Evolutionary conservation across 495 filamentous ascomycete genomes (phyloP).

Genomic region (Lasiosphaeris hirsuta): DNA sequence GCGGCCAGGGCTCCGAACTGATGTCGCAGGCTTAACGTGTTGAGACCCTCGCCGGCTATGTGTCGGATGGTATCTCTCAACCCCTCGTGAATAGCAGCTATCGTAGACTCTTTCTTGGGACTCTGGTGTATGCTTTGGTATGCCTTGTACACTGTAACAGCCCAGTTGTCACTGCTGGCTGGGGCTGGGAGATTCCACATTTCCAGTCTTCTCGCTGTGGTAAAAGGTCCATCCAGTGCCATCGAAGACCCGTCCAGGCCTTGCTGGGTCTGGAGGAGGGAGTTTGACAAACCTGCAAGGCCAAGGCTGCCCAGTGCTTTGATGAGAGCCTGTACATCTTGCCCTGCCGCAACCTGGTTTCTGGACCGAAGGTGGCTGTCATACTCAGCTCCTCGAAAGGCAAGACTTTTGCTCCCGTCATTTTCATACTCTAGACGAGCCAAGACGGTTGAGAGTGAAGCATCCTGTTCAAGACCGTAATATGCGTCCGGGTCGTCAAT

Average conservation of each 20-base stretch:
- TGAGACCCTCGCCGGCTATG: constrained; percentile 53
- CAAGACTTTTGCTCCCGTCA: constrained; percentile 80
- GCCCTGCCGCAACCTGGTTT: constrained; percentile 31
- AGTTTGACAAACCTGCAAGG: constrained; percentile 68
- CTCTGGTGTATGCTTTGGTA: constrained; percentile 77
- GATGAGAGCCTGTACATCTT: constrained; percentile 53
- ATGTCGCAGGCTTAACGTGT: constrained; percentile 57
- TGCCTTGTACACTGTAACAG: constrained; percentile 69
- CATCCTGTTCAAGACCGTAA: constrained; percentile 83
- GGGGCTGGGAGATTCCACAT: constrained; percentile 90
- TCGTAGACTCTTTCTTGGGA: constrained; percentile 48
- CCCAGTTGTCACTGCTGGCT: constrained; percentile 53
- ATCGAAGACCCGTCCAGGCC: constrained; percentile 51
- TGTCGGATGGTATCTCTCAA: constrained; percentile 61
- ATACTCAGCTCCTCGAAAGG: constrained; percentile 87
- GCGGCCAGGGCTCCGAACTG: constrained; percentile 70
- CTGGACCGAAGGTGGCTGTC: constrained; percentile 71
- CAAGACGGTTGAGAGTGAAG: constrained; percentile 71
- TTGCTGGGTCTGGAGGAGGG: constrained; percentile 62
- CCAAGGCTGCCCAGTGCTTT: constrained; percentile 63
- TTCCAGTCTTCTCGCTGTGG: constrained; percentile 80
- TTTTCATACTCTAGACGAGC: constrained; percentile 87
- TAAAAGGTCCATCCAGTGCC: constrained; percentile 67
- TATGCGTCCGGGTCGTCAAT: constrained; percentile 95
- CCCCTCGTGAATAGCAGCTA: constrained; percentile 55